Evolutionary conservation across 2,329 filamentous ascomycete genomes (phyloP), one percentile per base, ranked within the genome.

Genomic region (Penicillium brevicompactum): DNA sequence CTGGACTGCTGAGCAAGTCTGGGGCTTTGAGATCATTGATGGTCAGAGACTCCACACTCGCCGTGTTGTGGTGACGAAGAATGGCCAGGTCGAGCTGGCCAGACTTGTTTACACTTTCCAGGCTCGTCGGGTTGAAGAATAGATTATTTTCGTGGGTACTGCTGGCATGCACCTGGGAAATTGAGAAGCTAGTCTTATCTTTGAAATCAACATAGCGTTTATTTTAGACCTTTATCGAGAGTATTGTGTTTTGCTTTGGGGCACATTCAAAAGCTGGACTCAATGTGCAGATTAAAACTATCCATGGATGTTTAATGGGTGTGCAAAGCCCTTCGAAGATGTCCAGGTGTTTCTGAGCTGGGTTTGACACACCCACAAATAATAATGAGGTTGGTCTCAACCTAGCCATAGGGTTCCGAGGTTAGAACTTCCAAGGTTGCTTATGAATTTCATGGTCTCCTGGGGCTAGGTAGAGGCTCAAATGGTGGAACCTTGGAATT

Each of bases 1-100:
- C 24, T 87, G 85, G 84, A 80, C 73, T 30, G 84, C 81, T 3
- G 74, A 78, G 59, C 83, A 85, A 76, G 76, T 76, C 57, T 80
- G 78, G 78, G 77, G 77, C 11, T 80, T 79, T 51, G 76, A 79
- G 56, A 65, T 66, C 13, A 59, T 79, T 55, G 59, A 77, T 24
- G 76, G 74, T 21, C 58, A 74, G 57, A 70, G 76, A 49, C 68
- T 70, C 55, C 70, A 80, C 55, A 76, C 73, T 51, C 72, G 78
- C 55, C 74, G 76, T 37, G 65, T 79, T 37, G 74, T 69, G 30
- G 74, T 76, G 40, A 67, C 63, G 51, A 76, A 79, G 61, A 66
- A 64, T 16, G 68, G 65, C 11, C 64, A 74, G 37, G 68, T 68
- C 50, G 63, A 73, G 49, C 57, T 71, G 56, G 74, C 68, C 22